Evolutionary conservation across 1,139 yeast genomes (phyloP), one percentile per base, ranked within the genome.

Genomic region (Sugiyamaella japonica): DNA sequence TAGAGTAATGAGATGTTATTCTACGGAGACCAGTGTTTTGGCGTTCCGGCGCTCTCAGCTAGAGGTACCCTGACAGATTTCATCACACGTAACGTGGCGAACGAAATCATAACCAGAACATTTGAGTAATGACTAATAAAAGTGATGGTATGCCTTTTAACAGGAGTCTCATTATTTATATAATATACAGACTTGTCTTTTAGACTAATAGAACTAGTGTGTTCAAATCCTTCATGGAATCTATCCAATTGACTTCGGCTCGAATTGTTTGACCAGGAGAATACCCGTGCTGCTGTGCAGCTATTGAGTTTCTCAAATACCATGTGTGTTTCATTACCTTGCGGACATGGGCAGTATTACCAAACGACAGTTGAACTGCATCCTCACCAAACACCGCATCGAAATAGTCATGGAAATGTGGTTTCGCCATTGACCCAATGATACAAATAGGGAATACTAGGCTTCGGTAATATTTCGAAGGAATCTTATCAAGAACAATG

Each of bases 391-490:
- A 55, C 7, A 55, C 20, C 12, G 39, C 28, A 41, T 36, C 36
- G 25, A 52, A 52, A 20, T 37, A 49, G n/a, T 42, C 46, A 25
- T 53, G 34, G 39, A 36, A 41, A 23, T 46, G 47, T 15, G 52
- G 50, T 20, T 48, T 47, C 3, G 58, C 51, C 52, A 55, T 50
- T 15, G 51, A 52, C 8, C 54, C 58, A 28, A 55, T 23, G n/a
- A 47, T 50, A 16, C 56, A 53, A 7, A 55, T 50, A 10, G 58
- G 58, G 17, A 55, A 53, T 8, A 56, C 59, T 16, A 56, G 50
- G 9, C 56, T 52, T 6, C 59, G 51, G 40, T 56, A 53, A 28
- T 56, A 56, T 12, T 42, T 38, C 8, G 44, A 32, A 2, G 57
- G 56, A 16, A 56, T 56, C 25, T 52, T 41, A 5, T 52, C 46